phyloP scores from a whole-genome alignment of 164 flowering plant species.

The Warburgia ugandensis region DNA sequence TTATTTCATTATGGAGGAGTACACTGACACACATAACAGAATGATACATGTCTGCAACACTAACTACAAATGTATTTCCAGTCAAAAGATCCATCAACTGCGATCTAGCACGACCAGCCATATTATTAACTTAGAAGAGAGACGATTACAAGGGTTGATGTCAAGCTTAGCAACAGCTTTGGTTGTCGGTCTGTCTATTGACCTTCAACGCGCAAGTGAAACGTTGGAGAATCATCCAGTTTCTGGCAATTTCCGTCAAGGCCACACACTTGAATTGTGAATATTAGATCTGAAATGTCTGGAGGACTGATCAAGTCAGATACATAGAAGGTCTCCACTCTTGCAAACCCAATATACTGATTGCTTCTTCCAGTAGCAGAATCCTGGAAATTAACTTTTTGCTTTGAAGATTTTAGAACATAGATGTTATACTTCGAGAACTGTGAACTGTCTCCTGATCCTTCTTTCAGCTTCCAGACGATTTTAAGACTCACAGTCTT shows the following conservation, averaged over 20 bases:
- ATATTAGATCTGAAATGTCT: conserved; percentile 34
- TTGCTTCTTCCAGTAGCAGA: conserved; percentile 1
- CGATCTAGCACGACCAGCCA: too few relatives aligned
- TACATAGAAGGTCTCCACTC: conserved; percentile 53
- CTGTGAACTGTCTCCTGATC: conserved; percentile 16
- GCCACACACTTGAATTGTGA: conserved; percentile 55
- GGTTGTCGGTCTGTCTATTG: too few relatives aligned
- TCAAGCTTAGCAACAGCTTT: too few relatives aligned
- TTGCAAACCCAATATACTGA: conserved; percentile 65
- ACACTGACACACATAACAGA: too few relatives aligned
- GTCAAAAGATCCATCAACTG: too few relatives aligned
- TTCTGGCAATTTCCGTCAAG: conserved; percentile 50
- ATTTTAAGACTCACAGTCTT: conserved; percentile 50
- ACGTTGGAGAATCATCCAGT: conserved; percentile 46
- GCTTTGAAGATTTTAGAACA: conserved; percentile 25
- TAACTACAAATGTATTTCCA: too few relatives aligned
- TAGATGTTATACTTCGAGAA: conserved; percentile 52
- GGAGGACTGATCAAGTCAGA: conserved; percentile 42
- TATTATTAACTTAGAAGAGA: too few relatives aligned
- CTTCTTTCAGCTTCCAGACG: conserved; percentile 46
- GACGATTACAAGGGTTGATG: too few relatives aligned
- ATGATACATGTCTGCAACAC: too few relatives aligned
- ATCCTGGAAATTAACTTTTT: background rate
- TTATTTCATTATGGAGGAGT: too few relatives aligned
- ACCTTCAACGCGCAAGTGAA: conserved; percentile 33